Conservation (phyloP, 805 yeast species). For the Saccharomycopsis sp. region DNA sequence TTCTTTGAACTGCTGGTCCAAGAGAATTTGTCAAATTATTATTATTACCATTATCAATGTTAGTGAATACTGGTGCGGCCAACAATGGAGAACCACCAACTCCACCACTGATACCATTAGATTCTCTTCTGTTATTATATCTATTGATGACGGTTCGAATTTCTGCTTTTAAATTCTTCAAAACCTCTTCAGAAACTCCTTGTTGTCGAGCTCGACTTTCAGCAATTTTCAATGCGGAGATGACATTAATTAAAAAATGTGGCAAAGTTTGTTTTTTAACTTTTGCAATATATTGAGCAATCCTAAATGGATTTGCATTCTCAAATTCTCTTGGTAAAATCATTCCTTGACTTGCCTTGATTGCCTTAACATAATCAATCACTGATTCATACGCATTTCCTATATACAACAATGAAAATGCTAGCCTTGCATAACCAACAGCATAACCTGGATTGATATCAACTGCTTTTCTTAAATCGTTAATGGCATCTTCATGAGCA, state of each 20-base stretch:
- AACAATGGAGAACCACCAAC: no score
- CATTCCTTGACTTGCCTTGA: constrained; percentile 23
- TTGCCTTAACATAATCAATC: constrained; percentile 32
- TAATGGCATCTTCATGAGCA: constrained; percentile 31
- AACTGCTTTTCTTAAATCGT: constrained; percentile 30
- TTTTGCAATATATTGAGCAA: constrained; percentile 7
- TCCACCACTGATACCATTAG: constrained; percentile 1
- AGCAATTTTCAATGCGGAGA: constrained; percentile 11
- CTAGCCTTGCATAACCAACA: constrained; percentile 35
- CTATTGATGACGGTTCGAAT: not conserved
- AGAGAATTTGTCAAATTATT: no score
- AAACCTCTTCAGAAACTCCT: constrained; percentile 10
- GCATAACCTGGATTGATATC: constrained; percentile 30
- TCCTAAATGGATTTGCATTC: not conserved
- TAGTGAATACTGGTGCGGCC: no score
- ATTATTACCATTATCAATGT: no score
- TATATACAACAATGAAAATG: constrained; percentile 29
- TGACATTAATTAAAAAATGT: constrained; percentile 5
- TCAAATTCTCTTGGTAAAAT: constrained; percentile 12
- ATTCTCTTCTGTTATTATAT: not conserved
- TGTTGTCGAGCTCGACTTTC: constrained; percentile 19
- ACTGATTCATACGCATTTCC: constrained; percentile 34
- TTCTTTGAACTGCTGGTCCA: no score
- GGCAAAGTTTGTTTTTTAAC: constrained; percentile 15
- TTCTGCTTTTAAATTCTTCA: constrained; percentile 6